These are phyloP conservation scores for Torulaspora quercuum DNA, from an alignment of 805 yeast genomes.

Conservation along the genomic window DNA sequence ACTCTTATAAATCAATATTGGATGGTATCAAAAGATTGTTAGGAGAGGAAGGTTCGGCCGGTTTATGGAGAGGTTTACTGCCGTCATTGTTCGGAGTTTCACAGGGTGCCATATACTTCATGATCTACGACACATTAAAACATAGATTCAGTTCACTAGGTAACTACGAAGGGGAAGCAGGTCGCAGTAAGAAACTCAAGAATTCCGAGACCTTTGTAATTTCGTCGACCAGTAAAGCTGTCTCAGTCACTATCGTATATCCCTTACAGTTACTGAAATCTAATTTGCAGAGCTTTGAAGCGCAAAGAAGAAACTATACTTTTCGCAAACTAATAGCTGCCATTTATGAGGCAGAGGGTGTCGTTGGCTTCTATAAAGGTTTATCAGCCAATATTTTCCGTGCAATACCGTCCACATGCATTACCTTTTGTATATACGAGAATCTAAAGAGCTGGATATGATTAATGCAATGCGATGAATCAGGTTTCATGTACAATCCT, in stretches of 20 bases:
- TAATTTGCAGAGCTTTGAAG: conserved; percentile 57
- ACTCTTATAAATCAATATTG: conserved; percentile 48
- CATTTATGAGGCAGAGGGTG: conserved; percentile 51
- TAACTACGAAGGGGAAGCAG: conserved; percentile 5
- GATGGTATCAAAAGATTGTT: conserved; percentile 54
- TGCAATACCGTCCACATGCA: conserved; percentile 89
- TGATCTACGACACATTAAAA: conserved; percentile 79
- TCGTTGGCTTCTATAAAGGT: conserved; percentile 78
- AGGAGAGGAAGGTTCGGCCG: conserved; percentile 52
- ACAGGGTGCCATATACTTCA: conserved; percentile 86
- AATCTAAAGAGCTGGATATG: conserved; percentile 39
- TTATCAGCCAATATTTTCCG: conserved; percentile 70
- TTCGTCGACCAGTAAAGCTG: conserved; percentile 64
- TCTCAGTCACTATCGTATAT: conserved; percentile 65
- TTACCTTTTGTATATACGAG: conserved; percentile 86
- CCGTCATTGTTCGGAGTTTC: conserved; percentile 79
- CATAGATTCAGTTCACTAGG: conserved; percentile 29
- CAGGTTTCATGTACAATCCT: too few relatives aligned
- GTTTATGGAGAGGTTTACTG: conserved; percentile 69
- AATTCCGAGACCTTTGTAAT: conserved; percentile 59
- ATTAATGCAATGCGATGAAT: conserved; percentile 1
- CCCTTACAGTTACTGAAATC: conserved; percentile 83
- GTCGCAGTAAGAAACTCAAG: conserved; percentile 32
- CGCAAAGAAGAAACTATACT: conserved; percentile 24
- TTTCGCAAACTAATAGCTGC: conserved; percentile 36